Evolutionary conservation across 1,284 basidiomycete genomes (phyloP).

Genomic region (Rhodotorula sp.): DNA sequence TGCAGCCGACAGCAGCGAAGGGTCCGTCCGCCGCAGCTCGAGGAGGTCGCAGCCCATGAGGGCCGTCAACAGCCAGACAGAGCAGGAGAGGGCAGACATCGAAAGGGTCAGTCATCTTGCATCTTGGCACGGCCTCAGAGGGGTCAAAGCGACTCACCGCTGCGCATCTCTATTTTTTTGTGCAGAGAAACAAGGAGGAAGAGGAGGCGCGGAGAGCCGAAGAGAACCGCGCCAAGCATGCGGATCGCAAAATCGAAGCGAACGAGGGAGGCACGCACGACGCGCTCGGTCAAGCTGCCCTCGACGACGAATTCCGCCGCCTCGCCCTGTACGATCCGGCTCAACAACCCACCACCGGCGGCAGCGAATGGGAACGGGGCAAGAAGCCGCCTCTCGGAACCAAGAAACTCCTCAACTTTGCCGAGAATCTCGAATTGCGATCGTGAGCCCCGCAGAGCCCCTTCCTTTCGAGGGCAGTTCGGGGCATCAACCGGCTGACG

Average conservation of each 20-base stretch:
- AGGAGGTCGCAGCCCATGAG: not conserved
- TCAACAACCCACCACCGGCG: not conserved
- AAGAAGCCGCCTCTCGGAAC: slow-evolving; percentile 1
- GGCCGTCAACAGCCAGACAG: not conserved
- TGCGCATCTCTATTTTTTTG: no score
- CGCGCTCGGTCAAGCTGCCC: not conserved
- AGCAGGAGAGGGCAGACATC: slow-evolving; percentile 5
- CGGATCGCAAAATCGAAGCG: slow-evolving; percentile 6
- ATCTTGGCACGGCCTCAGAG: not conserved
- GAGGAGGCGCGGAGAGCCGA: not conserved
- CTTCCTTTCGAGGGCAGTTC: no score
- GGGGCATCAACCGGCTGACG: not conserved
- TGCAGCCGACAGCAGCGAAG: not conserved
- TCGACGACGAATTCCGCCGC: slow-evolving; percentile 5
- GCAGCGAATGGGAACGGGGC: slow-evolving; percentile 5
- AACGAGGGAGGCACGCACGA: not conserved
- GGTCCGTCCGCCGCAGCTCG: not conserved
- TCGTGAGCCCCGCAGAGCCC: slow-evolving; percentile 6
- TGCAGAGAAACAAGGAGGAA: not conserved
- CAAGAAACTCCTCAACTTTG: not conserved
- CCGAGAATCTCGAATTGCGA: slow-evolving; percentile 4
- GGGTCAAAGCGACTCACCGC: not conserved
- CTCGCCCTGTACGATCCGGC: not conserved
- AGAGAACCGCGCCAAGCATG: slow-evolving; percentile 7
- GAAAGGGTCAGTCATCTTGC: not conserved